Conservation (phyloP, 768 basidiomycete genomes). For the Royoungia palumana region DNA sequence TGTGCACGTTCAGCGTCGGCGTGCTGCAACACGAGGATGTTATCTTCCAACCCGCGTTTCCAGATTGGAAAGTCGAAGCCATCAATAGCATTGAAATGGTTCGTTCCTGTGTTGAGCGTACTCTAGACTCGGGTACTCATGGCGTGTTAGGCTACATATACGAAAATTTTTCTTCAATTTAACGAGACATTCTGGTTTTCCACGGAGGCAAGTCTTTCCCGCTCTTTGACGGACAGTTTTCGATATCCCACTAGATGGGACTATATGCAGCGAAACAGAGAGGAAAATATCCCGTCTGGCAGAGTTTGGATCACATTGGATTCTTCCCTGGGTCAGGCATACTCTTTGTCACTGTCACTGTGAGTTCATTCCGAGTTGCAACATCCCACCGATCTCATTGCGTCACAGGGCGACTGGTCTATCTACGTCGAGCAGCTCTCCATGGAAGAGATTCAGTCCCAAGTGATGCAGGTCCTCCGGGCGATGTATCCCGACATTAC, state of each 20-base stretch:
- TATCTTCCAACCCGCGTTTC: slow-evolving; percentile 50
- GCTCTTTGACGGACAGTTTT: neutral
- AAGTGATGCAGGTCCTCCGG: slow-evolving; percentile 55
- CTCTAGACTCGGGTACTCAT: neutral
- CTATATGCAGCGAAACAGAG: slow-evolving; percentile 56
- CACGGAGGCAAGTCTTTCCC: slow-evolving; percentile 33
- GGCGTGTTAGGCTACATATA: slow-evolving; percentile 47
- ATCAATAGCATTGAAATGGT: slow-evolving; percentile 63
- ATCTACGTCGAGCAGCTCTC: slow-evolving; percentile 54
- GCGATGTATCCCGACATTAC: slow-evolving; percentile 55
- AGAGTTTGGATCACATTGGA: slow-evolving; percentile 53
- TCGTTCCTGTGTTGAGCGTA: neutral
- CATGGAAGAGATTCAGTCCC: slow-evolving; percentile 43
- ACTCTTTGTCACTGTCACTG: slow-evolving; percentile 27
- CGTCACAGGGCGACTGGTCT: slow-evolving; percentile 55
- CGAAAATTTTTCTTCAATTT: slow-evolving; percentile 68
- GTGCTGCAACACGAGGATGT: slow-evolving; percentile 67
- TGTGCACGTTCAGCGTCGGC: slow-evolving; percentile 68
- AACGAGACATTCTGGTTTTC: slow-evolving; percentile 58
- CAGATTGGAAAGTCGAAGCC: slow-evolving; percentile 62
- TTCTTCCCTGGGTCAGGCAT: slow-evolving; percentile 63
- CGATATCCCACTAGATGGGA: slow-evolving; percentile 29
- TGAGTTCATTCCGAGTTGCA: slow-evolving; percentile 1
- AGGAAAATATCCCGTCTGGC: slow-evolving; percentile 67
- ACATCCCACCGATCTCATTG: neutral